phyloP scores from a whole-genome alignment of 2,329 filamentous ascomycete species.

The Cladosporium sphaerospermum region DNA sequence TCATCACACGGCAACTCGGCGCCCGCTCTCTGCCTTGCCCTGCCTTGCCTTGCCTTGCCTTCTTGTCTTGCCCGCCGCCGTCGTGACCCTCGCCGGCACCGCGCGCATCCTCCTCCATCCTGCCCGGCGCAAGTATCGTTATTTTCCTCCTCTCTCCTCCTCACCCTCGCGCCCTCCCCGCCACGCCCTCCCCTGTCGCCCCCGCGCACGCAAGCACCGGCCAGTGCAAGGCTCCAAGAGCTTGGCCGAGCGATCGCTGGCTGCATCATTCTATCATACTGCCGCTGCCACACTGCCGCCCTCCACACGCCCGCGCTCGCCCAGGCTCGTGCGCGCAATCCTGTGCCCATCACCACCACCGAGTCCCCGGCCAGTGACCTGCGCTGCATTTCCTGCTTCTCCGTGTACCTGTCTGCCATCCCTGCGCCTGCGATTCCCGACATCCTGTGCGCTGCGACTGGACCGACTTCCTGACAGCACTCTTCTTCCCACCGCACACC shows the following conservation, averaged over 20 bases:
- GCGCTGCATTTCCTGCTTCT: too few species aligned
- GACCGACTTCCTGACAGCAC: too few species aligned
- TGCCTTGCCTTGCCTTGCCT: background rate
- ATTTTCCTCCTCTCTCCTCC: background rate
- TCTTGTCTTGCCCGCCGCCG: background rate
- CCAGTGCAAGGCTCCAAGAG: slow-evolving; percentile 2
- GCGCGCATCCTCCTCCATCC: background rate
- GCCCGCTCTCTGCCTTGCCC: background rate
- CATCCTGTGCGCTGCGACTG: too few species aligned
- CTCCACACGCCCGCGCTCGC: slow-evolving; percentile 2
- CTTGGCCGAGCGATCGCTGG: slow-evolving; percentile 8
- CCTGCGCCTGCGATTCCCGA: too few species aligned
- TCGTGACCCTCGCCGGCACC: background rate
- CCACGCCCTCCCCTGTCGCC: background rate
- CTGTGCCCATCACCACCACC: too few species aligned
- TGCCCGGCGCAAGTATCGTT: too few species aligned
- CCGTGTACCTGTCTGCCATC: too few species aligned
- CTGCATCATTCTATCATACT: slow-evolving; percentile 7
- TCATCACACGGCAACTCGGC: background rate
- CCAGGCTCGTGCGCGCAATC: background rate
- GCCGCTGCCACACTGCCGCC: background rate
- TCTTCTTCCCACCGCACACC: too few species aligned
- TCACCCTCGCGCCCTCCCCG: background rate
- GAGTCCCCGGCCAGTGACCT: too few species aligned
- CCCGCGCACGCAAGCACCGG: slow-evolving; percentile 2